phyloP scores from a whole-genome alignment of 1,284 basidiomycete genomes.

The Volvariella surrecta region DNA sequence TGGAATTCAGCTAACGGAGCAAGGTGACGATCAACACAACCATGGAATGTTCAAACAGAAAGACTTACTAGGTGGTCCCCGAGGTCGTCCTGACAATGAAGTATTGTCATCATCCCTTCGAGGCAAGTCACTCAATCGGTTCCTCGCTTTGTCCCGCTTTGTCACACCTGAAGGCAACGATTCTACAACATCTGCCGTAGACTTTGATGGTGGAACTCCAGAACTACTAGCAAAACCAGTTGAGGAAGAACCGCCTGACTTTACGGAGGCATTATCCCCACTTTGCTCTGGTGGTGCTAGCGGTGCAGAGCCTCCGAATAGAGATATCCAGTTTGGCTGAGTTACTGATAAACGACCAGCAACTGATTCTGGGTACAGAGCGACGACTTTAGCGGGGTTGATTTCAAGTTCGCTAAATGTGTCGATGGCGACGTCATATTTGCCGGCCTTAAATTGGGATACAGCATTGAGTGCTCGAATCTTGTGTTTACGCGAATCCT shows the following conservation, averaged over 20 bases:
- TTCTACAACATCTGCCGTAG: conserved; percentile 21
- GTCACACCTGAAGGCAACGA: conserved; percentile 35
- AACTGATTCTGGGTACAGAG: conserved; percentile 78
- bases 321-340: conserved; percentile 68
- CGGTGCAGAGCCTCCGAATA: conserved; percentile 73
- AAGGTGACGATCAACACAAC: not conserved
- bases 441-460: conserved; percentile 59
- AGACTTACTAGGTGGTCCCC: conserved; percentile 20
- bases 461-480: conserved; percentile 72
- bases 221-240: conserved; percentile 13
- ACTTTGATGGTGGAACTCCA: conserved; percentile 7
- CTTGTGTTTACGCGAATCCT: conserved; percentile 47
- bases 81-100: conserved; percentile 33
- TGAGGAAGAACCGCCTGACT: conserved; percentile 1
- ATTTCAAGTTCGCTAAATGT: conserved; percentile 83
- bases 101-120: conserved; percentile 48
- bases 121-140: conserved; percentile 43
- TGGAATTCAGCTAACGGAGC: conserved; percentile 50
- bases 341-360: conserved; percentile 73
- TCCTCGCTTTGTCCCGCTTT: conserved; percentile 41
- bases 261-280: conserved; percentile 7
- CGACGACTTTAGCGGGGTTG: conserved; percentile 91
- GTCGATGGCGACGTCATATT: conserved; percentile 77
- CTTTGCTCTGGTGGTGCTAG: conserved; percentile 5
- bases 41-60: not conserved